Evolutionary conservation across 2,329 filamentous ascomycete genomes (phyloP).

Genomic region (Cladosporium phlei): DNA sequence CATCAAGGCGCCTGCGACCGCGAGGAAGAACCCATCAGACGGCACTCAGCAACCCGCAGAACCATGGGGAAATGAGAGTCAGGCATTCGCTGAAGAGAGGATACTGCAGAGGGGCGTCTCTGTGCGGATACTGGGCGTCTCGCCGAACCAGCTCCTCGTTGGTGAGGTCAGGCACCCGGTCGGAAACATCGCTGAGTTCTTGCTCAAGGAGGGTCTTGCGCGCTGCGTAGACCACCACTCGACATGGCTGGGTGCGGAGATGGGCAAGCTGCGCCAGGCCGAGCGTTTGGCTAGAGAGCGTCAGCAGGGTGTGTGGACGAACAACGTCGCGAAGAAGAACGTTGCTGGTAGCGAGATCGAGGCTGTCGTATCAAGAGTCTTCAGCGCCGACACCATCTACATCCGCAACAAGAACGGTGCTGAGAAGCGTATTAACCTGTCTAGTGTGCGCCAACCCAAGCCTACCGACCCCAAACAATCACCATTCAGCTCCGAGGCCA

Average conservation of each 20-base stretch:
- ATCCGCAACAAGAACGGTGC: conserved; percentile 76
- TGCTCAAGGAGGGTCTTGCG: conserved; percentile 83
- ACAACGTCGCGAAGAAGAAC: conserved; percentile 65
- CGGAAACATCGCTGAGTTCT: conserved; percentile 86
- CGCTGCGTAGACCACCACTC: conserved; percentile 95
- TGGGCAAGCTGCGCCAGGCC: conserved; percentile 77
- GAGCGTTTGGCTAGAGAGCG: conserved; percentile 78
- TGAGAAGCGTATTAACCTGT: conserved; percentile 87
- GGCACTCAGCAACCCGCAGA: conserved; percentile 80
- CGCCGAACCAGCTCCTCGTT: conserved; percentile 86
- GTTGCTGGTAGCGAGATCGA: conserved; percentile 63
- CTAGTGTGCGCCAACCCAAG: conserved; percentile 91
- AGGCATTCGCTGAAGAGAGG: conserved; percentile 78
- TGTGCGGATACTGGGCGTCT: conserved; percentile 77
- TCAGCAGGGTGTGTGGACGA: conserved; percentile 74
- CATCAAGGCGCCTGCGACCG: conserved; percentile 83
- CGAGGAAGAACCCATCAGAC: conserved; percentile 72
- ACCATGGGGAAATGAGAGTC: conserved; percentile 83
- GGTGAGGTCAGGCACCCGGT: conserved; percentile 77
- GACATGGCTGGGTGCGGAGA: conserved; percentile 80
- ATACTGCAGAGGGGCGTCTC: conserved; percentile 81
- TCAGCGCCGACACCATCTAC: conserved; percentile 84
- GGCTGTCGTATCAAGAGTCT: conserved; percentile 76
- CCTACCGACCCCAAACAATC: conserved; percentile 79
- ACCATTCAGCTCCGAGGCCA: conserved; percentile 86